Evolutionary conservation across 768 basidiomycete genomes (phyloP).

Genomic region (Termitomyces sp.): DNA sequence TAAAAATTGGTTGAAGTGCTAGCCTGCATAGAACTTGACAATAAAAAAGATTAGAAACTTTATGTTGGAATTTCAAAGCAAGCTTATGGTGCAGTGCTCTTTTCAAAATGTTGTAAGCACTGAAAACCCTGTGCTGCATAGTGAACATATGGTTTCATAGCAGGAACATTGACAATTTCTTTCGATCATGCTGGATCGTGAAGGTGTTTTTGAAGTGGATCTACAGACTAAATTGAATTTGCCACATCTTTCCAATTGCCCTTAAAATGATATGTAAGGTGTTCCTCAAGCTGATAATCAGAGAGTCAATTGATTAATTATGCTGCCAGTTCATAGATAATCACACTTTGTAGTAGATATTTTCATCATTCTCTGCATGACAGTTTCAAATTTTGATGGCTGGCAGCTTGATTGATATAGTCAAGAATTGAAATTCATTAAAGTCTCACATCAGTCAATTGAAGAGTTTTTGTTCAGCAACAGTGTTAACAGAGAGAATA

Average conservation of each 20-base stretch:
- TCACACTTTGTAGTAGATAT: neutral
- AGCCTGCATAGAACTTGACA: too few species aligned
- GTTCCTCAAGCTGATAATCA: neutral
- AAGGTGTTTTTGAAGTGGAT: too few species aligned
- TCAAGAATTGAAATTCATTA: neutral
- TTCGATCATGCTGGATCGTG: too few species aligned
- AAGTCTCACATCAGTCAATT: slow-evolving; percentile 15
- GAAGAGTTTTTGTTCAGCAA: slow-evolving; percentile 19
- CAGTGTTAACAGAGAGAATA: slow-evolving; percentile 20
- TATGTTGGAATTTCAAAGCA: too few species aligned
- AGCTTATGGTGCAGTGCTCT: too few species aligned
- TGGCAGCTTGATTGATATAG: neutral
- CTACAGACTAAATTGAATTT: neutral
- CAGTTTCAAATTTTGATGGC: neutral
- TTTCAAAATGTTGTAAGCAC: too few species aligned
- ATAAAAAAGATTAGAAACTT: too few species aligned
- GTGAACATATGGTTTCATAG: too few species aligned
- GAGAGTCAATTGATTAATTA: neutral
- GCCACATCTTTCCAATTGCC: neutral
- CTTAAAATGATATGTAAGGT: neutral
- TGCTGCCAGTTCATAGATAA: neutral
- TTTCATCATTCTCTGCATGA: neutral
- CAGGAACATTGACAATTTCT: too few species aligned
- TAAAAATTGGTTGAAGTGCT: too few species aligned
- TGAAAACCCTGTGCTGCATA: too few species aligned